Percentiles rank a stretch among this genome's conserved stretches.
These are phyloP conservation scores for Catharanthus roseus DNA, from an alignment of 257 asterid genomes.

Conservation along the genomic window DNA sequence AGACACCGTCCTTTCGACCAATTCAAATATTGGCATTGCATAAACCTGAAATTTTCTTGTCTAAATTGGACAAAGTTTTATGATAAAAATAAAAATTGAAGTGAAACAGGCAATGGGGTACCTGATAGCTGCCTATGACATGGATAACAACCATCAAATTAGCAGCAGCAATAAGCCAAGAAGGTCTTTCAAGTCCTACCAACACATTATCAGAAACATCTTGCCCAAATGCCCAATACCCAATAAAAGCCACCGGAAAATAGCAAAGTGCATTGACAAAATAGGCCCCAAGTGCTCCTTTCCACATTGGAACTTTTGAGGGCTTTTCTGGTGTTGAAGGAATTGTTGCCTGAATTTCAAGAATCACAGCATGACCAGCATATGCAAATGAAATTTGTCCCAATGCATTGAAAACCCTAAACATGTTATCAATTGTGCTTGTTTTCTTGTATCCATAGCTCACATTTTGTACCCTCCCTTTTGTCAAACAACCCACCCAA, in stretches of 20 bases:
- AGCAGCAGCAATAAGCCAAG: constrained; percentile 90
- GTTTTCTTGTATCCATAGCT: constrained; percentile 63
- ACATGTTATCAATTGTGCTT: constrained; percentile 48
- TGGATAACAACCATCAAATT: constrained; percentile 83
- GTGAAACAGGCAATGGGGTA: constrained; percentile 6
- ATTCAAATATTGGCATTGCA: constrained; percentile 85
- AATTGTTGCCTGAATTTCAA: constrained; percentile 84
- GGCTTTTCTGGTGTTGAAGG: constrained; percentile 91
- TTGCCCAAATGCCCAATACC: constrained; percentile 85
- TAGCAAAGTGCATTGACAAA: constrained; percentile 67
- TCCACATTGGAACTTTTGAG: constrained; percentile 80
- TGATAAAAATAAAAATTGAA: too few relatives aligned
- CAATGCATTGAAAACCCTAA: constrained; percentile 65
- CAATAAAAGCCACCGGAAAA: constrained; percentile 73
- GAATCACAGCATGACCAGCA: constrained; percentile 84
- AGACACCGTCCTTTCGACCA: constrained; percentile 41
- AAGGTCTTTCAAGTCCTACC: constrained; percentile 64
- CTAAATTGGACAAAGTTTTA: background rate
- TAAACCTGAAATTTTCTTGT: constrained; percentile 45
- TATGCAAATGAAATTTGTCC: constrained; percentile 83
- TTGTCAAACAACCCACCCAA: constrained; percentile 62
- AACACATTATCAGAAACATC: constrained; percentile 71
- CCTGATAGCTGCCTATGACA: constrained; percentile 95
- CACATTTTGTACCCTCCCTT: constrained; percentile 56
- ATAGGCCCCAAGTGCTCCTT: constrained; percentile 81